Base-by-base conservation (phyloP, 2,329 filamentous ascomycete species). In the Xylariaceae sp. region DNA sequence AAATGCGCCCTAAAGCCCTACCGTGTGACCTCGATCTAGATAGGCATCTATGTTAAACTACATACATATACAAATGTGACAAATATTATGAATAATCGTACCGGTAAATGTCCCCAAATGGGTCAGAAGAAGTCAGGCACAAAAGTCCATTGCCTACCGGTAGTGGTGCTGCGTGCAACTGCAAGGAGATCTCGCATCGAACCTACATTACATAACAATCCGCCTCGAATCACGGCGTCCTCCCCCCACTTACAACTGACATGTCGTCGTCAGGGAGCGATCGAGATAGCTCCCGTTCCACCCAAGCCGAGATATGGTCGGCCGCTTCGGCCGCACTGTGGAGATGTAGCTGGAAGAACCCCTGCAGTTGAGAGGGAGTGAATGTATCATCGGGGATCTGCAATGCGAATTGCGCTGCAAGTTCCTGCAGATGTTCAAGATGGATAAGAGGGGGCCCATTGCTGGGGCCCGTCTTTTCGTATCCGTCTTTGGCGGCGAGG, bases 321-420 rank as follows among this genome's bases (percentile, higher is more conserved):
- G 60, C 60, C 1, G 69, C 69, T 36, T 69, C 65, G 2, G 52
- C 46, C 6, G 69, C 65, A 16, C 62, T 66, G 13, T 68, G 66
- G 2, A 71, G 55, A 50, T 71, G 61, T 1, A 68, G 55, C 45
- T 71, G 69, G 29, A 71, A 71, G 51, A 69, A 71, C 0, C 68
- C 69, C 47, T 71, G 69, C 7, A 71, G 50, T 52, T 71, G 68
- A 13, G 68, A 71, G 12, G 69, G 69, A 0, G 69, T 69, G 47
- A 71, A 67, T 15, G 65, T 66, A 46, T 70, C 60, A 21, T 70
- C 66, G 0, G 68, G 69, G 1, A 71, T 63, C 4, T 68, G 63
- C 12, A 30, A 53, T 15, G 68, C 56, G 32, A 71, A 71, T 30
- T 66, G 58, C 1, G 53, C 40, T 15, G 68, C 68, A 30, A 70